Evolutionary conservation across 805 yeast genomes (phyloP), one percentile per base, ranked within the genome.

Genomic region (Barnettozyma populi): DNA sequence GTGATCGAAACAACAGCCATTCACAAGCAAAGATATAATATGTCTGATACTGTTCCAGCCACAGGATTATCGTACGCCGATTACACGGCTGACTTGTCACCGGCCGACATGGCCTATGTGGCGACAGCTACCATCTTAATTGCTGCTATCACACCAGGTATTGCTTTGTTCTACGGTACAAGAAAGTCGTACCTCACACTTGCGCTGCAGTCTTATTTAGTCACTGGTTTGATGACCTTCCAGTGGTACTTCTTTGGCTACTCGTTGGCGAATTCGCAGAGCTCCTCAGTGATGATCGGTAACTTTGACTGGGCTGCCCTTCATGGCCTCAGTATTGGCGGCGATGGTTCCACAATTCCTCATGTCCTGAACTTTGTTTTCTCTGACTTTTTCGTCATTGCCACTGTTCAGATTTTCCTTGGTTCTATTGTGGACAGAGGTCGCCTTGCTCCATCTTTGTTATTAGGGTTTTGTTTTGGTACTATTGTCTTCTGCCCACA

Each of bases 201-300:
- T 77, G 79, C 88, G 25, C 84, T 94, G 80, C 82, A 83, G 31
- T 80, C 81, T 14, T 68, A 87, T 41, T 72, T 83, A 71, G 75
- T 87, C 10, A 82, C 88, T 2, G 76, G 84, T 55, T 75, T 88
- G 7, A 86, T 85, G 9, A 74, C 79, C 41, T 79, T 89, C 61
- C 96, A 89, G 63, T 92, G 98, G 98, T 92, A 88, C 65, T 85
- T 92, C 61, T 90, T 97, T 95, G 97, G 97, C 7, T 90, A 86
- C 65, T 87, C 97, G 1, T 69, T 92, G 36, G 94, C 97, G 5
- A 87, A 90, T 58, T 82, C 94, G 0, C 62, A 75, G 19, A 76
- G 86, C 0, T 87, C 96, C 1, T 32, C 63, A 0, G 70, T 83
- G 36, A 88, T 87, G 63, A 90, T 80, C 61, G 98, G 98, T 14